Evolutionary conservation across 768 basidiomycete genomes (phyloP).

Genomic region (Udeniomyces megalosporus): DNA sequence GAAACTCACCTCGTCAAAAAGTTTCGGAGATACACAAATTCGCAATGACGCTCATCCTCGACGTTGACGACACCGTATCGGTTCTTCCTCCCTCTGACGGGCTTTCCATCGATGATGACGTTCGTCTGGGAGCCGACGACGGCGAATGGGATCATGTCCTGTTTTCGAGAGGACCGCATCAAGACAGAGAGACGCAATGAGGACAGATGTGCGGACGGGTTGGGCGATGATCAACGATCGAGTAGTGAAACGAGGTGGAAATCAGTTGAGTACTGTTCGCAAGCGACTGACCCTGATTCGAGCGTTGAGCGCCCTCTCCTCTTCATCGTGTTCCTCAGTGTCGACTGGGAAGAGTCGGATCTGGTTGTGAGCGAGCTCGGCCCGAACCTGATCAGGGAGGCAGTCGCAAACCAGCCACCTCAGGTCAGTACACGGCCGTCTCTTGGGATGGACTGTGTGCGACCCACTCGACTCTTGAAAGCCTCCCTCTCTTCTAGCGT

Average conservation of each 20-base stretch:
- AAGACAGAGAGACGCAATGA: no score
- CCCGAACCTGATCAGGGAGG: constrained; percentile 51
- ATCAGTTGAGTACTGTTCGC: not conserved
- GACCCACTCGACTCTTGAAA: constrained; percentile 75
- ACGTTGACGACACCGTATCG: constrained; percentile 98
- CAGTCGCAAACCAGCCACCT: not conserved
- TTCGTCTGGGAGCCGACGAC: constrained; percentile 93
- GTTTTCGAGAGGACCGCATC: no score
- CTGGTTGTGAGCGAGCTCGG: constrained; percentile 75
- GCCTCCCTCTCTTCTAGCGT: constrained; percentile 78
- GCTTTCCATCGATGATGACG: constrained; percentile 88
- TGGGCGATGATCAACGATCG: not conserved
- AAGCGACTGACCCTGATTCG: constrained; percentile 60
- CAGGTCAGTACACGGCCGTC: not conserved
- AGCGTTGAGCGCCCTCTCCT: constrained; percentile 80
- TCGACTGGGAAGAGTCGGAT: constrained; percentile 95
- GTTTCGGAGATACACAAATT: constrained; percentile 92
- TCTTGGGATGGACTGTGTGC: no score
- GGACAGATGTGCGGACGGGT: not conserved
- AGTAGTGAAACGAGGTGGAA: not conserved
- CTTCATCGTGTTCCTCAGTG: constrained; percentile 84
- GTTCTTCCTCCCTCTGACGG: constrained; percentile 90
- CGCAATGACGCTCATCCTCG: constrained; percentile 91
- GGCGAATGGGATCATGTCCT: constrained; percentile 92
- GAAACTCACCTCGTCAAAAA: constrained; percentile 66